Base-by-base conservation (phyloP, 805 yeast genomes). In the Yarrowia hollandica region DNA sequence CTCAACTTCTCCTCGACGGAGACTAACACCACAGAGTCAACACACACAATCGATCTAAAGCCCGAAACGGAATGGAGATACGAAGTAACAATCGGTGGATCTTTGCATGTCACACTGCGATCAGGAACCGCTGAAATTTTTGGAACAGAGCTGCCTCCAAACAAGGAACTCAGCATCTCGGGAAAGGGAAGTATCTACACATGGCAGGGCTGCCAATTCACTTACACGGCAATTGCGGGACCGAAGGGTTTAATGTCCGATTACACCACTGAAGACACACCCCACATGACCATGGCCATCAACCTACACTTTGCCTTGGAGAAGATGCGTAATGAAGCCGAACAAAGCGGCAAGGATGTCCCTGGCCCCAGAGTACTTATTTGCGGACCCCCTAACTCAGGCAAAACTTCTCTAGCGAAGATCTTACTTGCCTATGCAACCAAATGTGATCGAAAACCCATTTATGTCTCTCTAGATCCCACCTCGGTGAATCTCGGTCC, bases 91-190 rank as follows among this genome's bases (percentile, higher is more conserved):
- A 76, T 77, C 62, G 77, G 77, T 41, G 75, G 80, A 15, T 72
- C 73, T 16, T 67, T 87, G 34, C 75, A 74, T n/a, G 67, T 87
- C 42, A 81, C 75, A 65, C 76, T 85, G 10, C 60, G 72, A 2
- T 73, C 75, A 2, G 99, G 99, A 3, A 78, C 84, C 2, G 96
- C 89, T 1, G 99, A 94, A 73, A 80, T 90, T 9, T 89, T 86
- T 71, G 99, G 99, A 21, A 89, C 97, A 2, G 99, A 94, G 69
- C 79, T 94, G 21, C 88, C 97, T 2, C 75, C 78, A 39, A 88
- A 86, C 60, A 76, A 79, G 0, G 87, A 83, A 19, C 85, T 83
- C 65, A 68, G 72, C 3, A 83, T 88, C 22, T 85, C 84, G 7
- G 73, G 78, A 62, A 82, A 81, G 58, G 72, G 80, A 4, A 80